A percentile compares a stretch with the other conserved stretches of the same genome.
These are phyloP conservation scores for Tremella yokohamensis DNA, from an alignment of 768 basidiomycete species.

Conservation along the genomic window DNA sequence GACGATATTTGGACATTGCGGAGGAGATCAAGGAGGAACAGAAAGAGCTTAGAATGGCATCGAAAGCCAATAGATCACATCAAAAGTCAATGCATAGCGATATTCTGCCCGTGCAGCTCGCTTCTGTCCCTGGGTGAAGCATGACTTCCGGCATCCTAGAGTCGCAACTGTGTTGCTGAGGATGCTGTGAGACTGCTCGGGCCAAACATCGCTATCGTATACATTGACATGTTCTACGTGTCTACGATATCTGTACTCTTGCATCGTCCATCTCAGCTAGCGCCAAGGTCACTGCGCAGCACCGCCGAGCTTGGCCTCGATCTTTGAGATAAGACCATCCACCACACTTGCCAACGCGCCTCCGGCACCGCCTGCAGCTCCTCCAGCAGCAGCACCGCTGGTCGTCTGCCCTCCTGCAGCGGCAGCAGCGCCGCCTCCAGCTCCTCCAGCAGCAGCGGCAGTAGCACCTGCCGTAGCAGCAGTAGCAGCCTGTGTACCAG, in stretches of 20 bases:
- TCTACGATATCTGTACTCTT: too few relatives aligned
- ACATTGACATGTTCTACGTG: too few relatives aligned
- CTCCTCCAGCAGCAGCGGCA: not conserved
- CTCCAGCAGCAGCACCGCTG: not conserved
- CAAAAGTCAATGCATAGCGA: not conserved
- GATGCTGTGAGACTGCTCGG: too few relatives aligned
- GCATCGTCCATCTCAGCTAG: too few relatives aligned
- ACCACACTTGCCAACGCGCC: not conserved
- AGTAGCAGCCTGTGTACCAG: not conserved
- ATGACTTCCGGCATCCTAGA: not conserved
- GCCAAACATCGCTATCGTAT: too few relatives aligned
- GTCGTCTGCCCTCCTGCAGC: too few relatives aligned
- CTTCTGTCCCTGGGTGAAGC: not conserved
- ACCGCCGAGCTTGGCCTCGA: not conserved
- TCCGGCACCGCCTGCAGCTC: not conserved
- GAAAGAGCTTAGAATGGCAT: not conserved
- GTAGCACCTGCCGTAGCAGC: not conserved
- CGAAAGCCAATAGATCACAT: not conserved
- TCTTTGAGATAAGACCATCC: not conserved
- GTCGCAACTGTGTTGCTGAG: too few relatives aligned
- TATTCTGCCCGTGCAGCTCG: not conserved
- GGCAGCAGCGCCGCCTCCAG: not conserved
- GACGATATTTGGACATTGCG: not conserved
- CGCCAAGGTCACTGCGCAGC: not conserved
- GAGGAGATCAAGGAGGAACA: not conserved